Base-by-base conservation (phyloP, 306 rosid genomes). In the Cicer yamashitae region DNA sequence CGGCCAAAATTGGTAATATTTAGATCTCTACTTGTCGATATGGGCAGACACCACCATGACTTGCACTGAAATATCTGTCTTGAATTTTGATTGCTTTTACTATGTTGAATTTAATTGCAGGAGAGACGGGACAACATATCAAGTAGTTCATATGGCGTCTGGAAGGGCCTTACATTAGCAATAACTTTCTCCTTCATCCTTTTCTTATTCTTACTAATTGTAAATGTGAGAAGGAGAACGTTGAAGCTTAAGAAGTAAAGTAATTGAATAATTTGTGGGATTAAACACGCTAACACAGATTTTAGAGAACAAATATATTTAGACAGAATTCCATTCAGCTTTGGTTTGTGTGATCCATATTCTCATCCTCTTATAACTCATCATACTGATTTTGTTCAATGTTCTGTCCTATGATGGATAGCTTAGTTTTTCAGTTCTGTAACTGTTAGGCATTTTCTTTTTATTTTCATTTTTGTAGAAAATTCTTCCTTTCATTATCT, bases 181-280 rank as follows among this genome's bases (percentile, higher is more conserved):
- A 68, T 73, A 75, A 43, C 84, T 70, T 15, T 67, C 66, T 73
- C 74, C 84, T 67, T 85, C 79, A 40, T 87, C 76, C 44, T 86
- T 79, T 53, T 79, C 71, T 45, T 81, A 59, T 77, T 79, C 74
- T 20, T 84, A 74, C 63, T 87, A 74, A 69, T 85, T 88, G 90
- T 85, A 65, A 87, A 87, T 83, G 83, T 81, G 22, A 89, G 88
- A 80, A 88, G 96, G 87, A 91, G 91, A 88, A 82, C 82, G 63
- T 88, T 22, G 13, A 94, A 94, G 85, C 74, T 88, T 82, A 94
- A 94, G 81, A 72, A 85, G 69, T 91, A 86, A 71, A 59, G 58
- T 57, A 30, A 53, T 74, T 47, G 57, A 72, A 54, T 68, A 12
- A 47, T 10, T 43, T 71, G 71, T 41, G 66, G 77, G 64, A 60